Conservation (phyloP, 1,284 basidiomycete genomes). For the Leccinum solheimii region DNA sequence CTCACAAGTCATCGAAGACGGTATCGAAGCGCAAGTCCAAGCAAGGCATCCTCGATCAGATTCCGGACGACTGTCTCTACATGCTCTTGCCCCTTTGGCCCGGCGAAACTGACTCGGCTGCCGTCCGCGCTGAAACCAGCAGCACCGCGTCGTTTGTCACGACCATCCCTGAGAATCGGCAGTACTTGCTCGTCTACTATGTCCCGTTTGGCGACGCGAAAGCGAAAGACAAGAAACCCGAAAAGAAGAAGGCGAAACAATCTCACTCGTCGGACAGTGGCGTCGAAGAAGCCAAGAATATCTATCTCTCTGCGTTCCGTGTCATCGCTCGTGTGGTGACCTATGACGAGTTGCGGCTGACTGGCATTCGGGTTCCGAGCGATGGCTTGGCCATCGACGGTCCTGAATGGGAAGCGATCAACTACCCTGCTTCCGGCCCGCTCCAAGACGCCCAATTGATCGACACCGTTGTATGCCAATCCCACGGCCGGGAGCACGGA, state of each 20-base stretch:
- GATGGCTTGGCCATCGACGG: slow-evolving; percentile 67
- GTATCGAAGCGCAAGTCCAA: slow-evolving; percentile 22
- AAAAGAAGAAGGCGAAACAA: slow-evolving; percentile 35
- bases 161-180: slow-evolving; percentile 45
- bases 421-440: slow-evolving; percentile 11
- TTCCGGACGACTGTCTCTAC: slow-evolving; percentile 67
- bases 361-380: slow-evolving; percentile 70
- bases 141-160: slow-evolving; percentile 44
- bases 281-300: slow-evolving; percentile 41
- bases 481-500: slow-evolving; percentile 58
- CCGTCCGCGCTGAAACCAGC: slow-evolving; percentile 29
- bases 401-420: slow-evolving; percentile 56
- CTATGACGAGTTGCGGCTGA: slow-evolving; percentile 65
- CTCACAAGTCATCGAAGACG: slow-evolving; percentile 33
- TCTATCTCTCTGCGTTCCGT: slow-evolving; percentile 61
- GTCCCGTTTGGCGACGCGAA: slow-evolving; percentile 42
- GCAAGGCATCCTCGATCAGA: slow-evolving; percentile 56
- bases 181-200: slow-evolving; percentile 73
- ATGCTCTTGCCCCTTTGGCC: slow-evolving; percentile 85
- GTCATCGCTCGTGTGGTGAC: slow-evolving; percentile 67
- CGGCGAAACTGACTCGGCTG: slow-evolving; percentile 59
- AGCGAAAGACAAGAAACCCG: slow-evolving; percentile 34
- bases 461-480: slow-evolving; percentile 59
- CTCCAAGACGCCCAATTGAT: slow-evolving; percentile 14
- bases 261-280: slow-evolving; percentile 40